Percentiles rank a stretch among this genome's conserved stretches.
phyloP scores from a whole-genome alignment of 2,329 filamentous ascomycete genomes.

The Lasiodiplodia sp. region DNA sequence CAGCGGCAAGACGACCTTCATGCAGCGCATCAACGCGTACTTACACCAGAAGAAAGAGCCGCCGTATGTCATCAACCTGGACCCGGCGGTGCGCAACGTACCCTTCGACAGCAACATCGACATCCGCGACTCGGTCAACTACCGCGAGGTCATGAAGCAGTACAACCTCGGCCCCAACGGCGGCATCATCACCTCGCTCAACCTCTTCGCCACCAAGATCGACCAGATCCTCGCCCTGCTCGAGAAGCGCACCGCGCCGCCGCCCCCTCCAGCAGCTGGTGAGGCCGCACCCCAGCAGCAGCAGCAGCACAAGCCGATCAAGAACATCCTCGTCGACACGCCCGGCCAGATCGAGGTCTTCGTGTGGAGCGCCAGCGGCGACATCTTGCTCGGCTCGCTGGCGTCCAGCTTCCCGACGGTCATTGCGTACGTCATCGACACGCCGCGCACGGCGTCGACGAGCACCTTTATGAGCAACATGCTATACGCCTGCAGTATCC shows the following conservation, averaged over 20 bases:
- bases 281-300: conserved; percentile 46
- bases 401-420: conserved; percentile 96
- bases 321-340: conserved; percentile 91
- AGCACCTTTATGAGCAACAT: conserved; percentile 99
- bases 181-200: conserved; percentile 92
- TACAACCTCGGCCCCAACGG: conserved; percentile 98
- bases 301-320: conserved; percentile 58
- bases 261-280: conserved; percentile 41
- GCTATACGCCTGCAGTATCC: conserved; percentile 97
- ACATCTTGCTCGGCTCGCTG: conserved; percentile 89
- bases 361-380: conserved; percentile 95
- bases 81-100: conserved; percentile 90
- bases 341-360: conserved; percentile 99
- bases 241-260: conserved; percentile 80
- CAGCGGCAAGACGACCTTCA: conserved; percentile 99
- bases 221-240: conserved; percentile 90
- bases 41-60: conserved; percentile 81
- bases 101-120: conserved; percentile 98
- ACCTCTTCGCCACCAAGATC: conserved; percentile 97
- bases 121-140: conserved; percentile 98
- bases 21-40: conserved; percentile 96
- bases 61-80: conserved; percentile 96
- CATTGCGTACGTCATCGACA: conserved; percentile 97
- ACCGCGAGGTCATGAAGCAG: conserved; percentile 99
- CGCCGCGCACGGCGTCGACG: conserved; percentile 88